A percentile compares a stretch with the other conserved stretches of the same genome.
These are phyloP conservation scores for Alnus glutinosa DNA, from an alignment of 306 rosid species.

Conservation along the genomic window DNA sequence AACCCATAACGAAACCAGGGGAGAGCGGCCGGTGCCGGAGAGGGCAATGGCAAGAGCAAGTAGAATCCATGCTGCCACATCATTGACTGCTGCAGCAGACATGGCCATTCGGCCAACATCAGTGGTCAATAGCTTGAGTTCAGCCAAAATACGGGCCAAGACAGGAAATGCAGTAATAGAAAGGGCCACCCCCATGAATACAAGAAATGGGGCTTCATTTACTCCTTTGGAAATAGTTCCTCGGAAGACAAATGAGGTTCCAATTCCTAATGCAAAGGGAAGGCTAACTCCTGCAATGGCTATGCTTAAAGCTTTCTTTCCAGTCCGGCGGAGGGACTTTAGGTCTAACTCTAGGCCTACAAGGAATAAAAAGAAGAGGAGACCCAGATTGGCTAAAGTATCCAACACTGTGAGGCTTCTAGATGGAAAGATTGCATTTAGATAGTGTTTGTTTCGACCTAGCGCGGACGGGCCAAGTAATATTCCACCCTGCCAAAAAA, in stretches of 20 bases:
- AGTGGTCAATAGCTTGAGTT: slow-evolving; percentile 83
- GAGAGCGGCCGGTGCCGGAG: slow-evolving; percentile 56
- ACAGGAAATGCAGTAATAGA: slow-evolving; percentile 89
- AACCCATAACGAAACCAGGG: slow-evolving; percentile 77
- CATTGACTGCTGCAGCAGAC: slow-evolving; percentile 96
- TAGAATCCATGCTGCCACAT: slow-evolving; percentile 92
- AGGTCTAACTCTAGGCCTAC: slow-evolving; percentile 67
- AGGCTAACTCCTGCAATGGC: slow-evolving; percentile 63
- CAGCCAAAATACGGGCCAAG: slow-evolving; percentile 86
- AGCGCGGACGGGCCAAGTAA: slow-evolving; percentile 69
- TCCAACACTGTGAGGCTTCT: slow-evolving; percentile 64
- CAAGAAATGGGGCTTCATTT: slow-evolving; percentile 48
- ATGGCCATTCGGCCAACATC: slow-evolving; percentile 73
- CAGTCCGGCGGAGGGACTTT: slow-evolving; percentile 48
- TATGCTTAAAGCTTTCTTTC: slow-evolving; percentile 54
- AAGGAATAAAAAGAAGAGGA: slow-evolving; percentile 62
- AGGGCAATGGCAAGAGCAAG: slow-evolving; percentile 87
- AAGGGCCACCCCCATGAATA: slow-evolving; percentile 74
- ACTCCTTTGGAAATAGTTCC: slow-evolving; percentile 57
- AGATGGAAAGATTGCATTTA: slow-evolving; percentile 48
- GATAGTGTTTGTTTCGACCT: slow-evolving; percentile 44
- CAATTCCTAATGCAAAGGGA: slow-evolving; percentile 69
- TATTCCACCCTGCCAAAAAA: slow-evolving; percentile 56
- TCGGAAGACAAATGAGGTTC: slow-evolving; percentile 50
- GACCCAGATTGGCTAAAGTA: slow-evolving; percentile 69